Evolutionary conservation across 176 grass and related monocot genomes (phyloP).

Genomic region (Eleusine indica): DNA sequence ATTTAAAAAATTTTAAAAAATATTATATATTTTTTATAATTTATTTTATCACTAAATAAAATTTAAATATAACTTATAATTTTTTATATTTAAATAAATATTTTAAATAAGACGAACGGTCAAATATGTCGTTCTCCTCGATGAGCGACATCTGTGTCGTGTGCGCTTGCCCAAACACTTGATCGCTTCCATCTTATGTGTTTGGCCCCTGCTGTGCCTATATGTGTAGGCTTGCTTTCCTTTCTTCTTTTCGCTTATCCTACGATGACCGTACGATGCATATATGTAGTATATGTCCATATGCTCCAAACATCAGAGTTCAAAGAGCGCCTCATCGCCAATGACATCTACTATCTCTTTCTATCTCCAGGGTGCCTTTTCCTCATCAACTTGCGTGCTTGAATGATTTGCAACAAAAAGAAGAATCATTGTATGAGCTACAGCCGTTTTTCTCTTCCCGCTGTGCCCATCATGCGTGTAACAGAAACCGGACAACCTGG

Average conservation of each 20-base stretch:
- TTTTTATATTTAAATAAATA: too few species aligned
- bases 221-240: not conserved
- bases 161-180: not conserved
- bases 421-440: slow-evolving; percentile 19
- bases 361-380: not conserved
- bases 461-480: slow-evolving; percentile 30
- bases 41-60: too few species aligned
- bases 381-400: not conserved
- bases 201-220: not conserved
- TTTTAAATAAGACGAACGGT: too few species aligned
- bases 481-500: slow-evolving; percentile 16
- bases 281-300: not conserved
- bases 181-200: not conserved
- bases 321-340: not conserved
- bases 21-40: too few species aligned
- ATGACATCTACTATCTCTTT: not conserved
- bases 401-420: slow-evolving; percentile 36
- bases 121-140: not conserved
- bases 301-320: slow-evolving; percentile 10
- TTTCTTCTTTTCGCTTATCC: slow-evolving; percentile 13
- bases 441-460: not conserved
- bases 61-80: too few species aligned
- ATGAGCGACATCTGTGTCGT: slow-evolving; percentile 18
- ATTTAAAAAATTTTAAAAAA: too few species aligned
- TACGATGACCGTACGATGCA: slow-evolving; percentile 21